phyloP scores from a whole-genome alignment of 768 basidiomycete genomes.

The Serendipita sp. region DNA sequence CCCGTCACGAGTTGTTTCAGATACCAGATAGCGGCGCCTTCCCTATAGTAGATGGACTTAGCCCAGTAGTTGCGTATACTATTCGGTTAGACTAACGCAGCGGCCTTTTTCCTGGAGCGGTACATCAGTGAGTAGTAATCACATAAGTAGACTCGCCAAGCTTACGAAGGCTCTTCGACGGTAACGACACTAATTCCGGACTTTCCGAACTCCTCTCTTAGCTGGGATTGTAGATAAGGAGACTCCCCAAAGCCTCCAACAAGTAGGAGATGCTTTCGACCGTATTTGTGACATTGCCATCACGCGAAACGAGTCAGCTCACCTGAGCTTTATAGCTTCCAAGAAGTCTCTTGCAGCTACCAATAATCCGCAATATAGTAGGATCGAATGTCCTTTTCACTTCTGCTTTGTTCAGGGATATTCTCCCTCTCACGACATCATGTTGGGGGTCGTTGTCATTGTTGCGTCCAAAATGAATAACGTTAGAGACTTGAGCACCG shows the following conservation, averaged over 20 bases:
- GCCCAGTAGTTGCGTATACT: background rate
- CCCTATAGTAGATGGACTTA: background rate
- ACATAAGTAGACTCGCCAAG: too few species aligned
- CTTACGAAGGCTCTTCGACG: background rate
- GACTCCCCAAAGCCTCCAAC: constrained; percentile 5
- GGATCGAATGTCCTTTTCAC: background rate
- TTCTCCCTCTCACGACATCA: background rate
- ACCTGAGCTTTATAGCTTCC: background rate
- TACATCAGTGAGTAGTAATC: too few species aligned
- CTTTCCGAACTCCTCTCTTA: background rate
- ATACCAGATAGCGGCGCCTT: background rate
- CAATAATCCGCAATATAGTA: background rate
- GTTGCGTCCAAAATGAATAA: constrained; percentile 1
- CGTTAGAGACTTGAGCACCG: background rate
- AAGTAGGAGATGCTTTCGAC: background rate
- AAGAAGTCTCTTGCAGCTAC: background rate
- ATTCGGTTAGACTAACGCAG: background rate
- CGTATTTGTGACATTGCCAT: background rate
- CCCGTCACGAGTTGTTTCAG: background rate
- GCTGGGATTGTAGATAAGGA: background rate
- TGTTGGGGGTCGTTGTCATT: constrained; percentile 5
- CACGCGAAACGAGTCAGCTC: background rate
- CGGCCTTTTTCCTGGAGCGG: background rate
- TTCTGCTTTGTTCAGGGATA: background rate
- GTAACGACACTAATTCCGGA: background rate